Evolutionary conservation across 768 basidiomycete species (phyloP).

Genomic region (Macrolepiota dolichaula): DNA sequence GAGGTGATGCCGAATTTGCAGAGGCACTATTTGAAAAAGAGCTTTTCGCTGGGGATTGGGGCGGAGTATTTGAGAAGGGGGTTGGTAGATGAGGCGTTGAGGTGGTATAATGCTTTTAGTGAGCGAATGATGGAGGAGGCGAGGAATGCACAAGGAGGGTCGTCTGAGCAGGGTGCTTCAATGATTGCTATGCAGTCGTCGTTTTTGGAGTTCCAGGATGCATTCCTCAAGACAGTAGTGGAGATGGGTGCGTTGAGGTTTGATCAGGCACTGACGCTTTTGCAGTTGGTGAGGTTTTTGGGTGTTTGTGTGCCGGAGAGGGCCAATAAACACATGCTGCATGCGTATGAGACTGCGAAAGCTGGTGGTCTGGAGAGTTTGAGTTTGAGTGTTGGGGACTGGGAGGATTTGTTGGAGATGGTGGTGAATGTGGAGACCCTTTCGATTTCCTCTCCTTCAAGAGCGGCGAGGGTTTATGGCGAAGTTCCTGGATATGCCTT

Average conservation of each 20-base stretch:
- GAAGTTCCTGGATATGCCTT: constrained; percentile 3
- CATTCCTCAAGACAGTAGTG: background rate
- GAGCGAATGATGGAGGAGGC: background rate
- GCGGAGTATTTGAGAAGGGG: no score
- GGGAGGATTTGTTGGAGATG: constrained; percentile 4
- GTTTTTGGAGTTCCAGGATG: background rate
- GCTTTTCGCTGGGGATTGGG: background rate
- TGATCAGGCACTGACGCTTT: no score
- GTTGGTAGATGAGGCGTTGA: background rate
- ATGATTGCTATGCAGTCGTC: background rate
- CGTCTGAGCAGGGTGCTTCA: background rate
- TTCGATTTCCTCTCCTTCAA: background rate
- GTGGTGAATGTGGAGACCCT: background rate
- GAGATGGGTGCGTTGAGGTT: no score
- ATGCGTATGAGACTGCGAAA: no score
- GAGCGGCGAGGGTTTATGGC: background rate
- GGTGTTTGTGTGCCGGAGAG: no score
- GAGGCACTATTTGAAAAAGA: background rate
- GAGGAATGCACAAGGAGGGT: no score
- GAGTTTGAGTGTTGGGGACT: background rate
- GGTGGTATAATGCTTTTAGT: background rate
- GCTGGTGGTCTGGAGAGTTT: background rate
- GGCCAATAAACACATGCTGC: no score
- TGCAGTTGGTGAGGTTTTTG: no score
- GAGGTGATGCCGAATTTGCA: no score